Percentiles rank a stretch among this genome's conserved stretches.
Evolutionary conservation across 2,329 filamentous ascomycete genomes (phyloP).

Genomic region (Teratosphaeria destructans): DNA sequence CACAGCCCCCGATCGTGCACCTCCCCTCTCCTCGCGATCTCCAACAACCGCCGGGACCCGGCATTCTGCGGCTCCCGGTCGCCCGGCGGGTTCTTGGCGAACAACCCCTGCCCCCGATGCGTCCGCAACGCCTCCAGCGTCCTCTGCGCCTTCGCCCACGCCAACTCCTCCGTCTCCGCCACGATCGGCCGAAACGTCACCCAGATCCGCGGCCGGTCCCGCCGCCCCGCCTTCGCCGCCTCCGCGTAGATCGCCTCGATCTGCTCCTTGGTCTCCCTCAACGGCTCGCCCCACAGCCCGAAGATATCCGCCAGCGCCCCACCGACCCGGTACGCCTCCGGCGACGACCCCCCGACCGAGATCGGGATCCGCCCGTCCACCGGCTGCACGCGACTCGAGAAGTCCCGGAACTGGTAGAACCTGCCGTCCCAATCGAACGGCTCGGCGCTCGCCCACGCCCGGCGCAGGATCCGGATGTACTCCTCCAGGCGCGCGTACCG

Average conservation of each 20-base stretch:
- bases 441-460: conserved; percentile 47
- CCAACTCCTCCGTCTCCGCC: conserved; percentile 52
- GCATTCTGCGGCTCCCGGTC: conserved; percentile 45
- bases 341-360: conserved; percentile 49
- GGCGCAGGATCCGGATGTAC: conserved; percentile 50
- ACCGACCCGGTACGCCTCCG: conserved; percentile 50
- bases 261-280: conserved; percentile 54
- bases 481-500: conserved; percentile 50
- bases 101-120: conserved; percentile 25
- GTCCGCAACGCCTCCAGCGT: conserved; percentile 43
- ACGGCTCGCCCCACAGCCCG: conserved; percentile 53
- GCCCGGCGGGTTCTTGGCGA: conserved; percentile 13
- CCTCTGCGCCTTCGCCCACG: conserved; percentile 50
- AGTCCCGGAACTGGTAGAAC: conserved; percentile 51
- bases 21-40: conserved; percentile 46
- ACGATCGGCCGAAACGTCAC: conserved; percentile 53
- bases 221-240: conserved; percentile 46
- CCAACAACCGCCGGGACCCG: conserved; percentile 48
- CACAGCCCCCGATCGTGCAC: conserved; percentile 53
- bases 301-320: conserved; percentile 52
- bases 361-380: conserved; percentile 43
- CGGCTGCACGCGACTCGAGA: conserved; percentile 45
- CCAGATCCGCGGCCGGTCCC: conserved; percentile 50
- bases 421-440: conserved; percentile 53
- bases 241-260: conserved; percentile 51